Evolutionary conservation across 169 alveolate species (phyloP).

Genomic region (Plasmodium fragile): DNA sequence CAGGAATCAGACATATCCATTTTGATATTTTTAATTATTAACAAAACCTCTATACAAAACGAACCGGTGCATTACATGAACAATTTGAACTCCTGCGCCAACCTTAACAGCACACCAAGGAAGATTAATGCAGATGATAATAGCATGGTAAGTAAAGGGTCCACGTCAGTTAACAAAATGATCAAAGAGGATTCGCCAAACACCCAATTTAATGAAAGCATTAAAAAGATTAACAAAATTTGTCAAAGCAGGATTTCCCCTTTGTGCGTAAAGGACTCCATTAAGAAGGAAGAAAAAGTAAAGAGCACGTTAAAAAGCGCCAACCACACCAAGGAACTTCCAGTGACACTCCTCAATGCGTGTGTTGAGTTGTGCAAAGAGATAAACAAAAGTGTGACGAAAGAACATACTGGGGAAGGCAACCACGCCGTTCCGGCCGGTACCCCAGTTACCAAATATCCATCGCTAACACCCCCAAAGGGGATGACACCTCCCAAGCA

Average conservation of each 20-base stretch:
- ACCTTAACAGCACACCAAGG: conserved; percentile 52
- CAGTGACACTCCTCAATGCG: conserved; percentile 61
- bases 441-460: not conserved
- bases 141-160: not conserved
- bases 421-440: not conserved
- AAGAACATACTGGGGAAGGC: not conserved
- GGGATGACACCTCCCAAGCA: not conserved
- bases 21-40: conserved; percentile 46
- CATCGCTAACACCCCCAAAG: conserved; percentile 3
- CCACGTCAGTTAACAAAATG: conserved; percentile 56
- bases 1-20: conserved; percentile 37
- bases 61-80: conserved; percentile 30
- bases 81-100: conserved; percentile 25
- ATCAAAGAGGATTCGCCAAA: conserved; percentile 67
- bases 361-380: conserved; percentile 73
- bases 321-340: conserved; percentile 51
- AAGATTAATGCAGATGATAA: conserved; percentile 7
- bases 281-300: conserved; percentile 53
- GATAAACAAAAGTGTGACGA: conserved; percentile 40
- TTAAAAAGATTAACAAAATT: conserved; percentile 66
- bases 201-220: conserved; percentile 70
- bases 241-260: conserved; percentile 73
- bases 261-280: conserved; percentile 66
- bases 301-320: conserved; percentile 12
- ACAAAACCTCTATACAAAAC: not conserved